Evolutionary conservation across 257 asterid genomes (phyloP), one percentile per base, ranked within the genome.

Genomic region (Verbena officinalis): DNA sequence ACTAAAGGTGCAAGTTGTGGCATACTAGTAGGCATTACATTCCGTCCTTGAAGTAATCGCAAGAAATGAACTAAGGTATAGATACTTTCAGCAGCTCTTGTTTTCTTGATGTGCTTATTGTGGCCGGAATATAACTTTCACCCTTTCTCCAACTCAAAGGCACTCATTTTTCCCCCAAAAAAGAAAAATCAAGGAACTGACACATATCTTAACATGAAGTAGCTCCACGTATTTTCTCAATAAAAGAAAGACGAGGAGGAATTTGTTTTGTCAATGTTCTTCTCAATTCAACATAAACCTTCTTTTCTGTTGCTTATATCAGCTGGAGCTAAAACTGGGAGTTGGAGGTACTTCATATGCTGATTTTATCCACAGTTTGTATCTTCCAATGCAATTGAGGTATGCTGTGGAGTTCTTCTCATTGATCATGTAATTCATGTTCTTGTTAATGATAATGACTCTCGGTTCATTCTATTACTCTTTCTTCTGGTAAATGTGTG

Each of bases 381-480:
- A 91, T 84, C 87, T 91, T 21, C 96, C 98, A 7, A 88, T 86
- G 96, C 98, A 91, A 68, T 73, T 91, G 78, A 89, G 98, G 98
- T 91, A 72, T 69, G 76, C 27, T 62, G 64, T 23, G 43, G 16
- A 43, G 59, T 22, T 39, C 23, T 31, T 62, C 7, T 50, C n/a
- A 24, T n/a, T 54, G 46, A 42, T 14, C 59, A 17, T 27, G 43
- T 36, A 36, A 36, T 43, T 31, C 60, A 12, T 36, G 60, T 49
- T 51, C 46, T 12, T 24, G 5, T 16, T 17, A 34, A 54, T 27
- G 45, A 7, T 9, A 14, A 22, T 44, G 54, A 2, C 12, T 43
- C 33, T 33, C 9, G 64, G 4, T 51, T 21, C 21, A 8, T 15
- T 43, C 42, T 50, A 46, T 39, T 9, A 1, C 51, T 40, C 50